phyloP scores from a whole-genome alignment of 495 filamentous ascomycete species.

The Penicillium silybi region DNA sequence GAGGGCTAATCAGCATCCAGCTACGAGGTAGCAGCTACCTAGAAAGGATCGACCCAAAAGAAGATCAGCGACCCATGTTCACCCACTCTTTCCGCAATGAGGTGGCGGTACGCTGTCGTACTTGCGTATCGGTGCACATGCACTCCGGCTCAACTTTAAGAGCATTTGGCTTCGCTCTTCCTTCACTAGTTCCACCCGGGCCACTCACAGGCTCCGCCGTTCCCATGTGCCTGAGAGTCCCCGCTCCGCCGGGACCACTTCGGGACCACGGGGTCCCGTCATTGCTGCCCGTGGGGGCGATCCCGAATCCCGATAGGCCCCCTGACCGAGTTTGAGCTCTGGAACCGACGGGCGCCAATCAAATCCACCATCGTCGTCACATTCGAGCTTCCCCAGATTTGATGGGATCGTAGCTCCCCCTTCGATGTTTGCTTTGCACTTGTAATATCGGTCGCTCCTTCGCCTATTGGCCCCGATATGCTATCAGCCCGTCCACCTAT shows the following conservation, averaged over 20 bases:
- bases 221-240: constrained; percentile 13
- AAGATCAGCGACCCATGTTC: constrained; percentile 1
- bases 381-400: constrained; percentile 17
- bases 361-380: constrained; percentile 12
- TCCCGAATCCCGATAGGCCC: constrained; percentile 4
- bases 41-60: neutral
- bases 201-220: constrained; percentile 16
- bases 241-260: neutral
- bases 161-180: constrained; percentile 19
- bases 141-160: constrained; percentile 25
- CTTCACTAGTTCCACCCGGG: constrained; percentile 3
- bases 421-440: too few species aligned
- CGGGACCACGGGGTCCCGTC: constrained; percentile 1
- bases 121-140: neutral
- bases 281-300: constrained; percentile 14
- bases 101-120: neutral
- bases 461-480: neutral
- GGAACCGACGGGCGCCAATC: constrained; percentile 17
- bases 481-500: neutral
- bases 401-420: constrained; percentile 2
- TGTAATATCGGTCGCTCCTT: neutral
- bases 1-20: neutral
- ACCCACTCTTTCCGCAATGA: neutral
- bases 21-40: neutral
- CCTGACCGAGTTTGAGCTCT: neutral